Conservation (phyloP, 2,329 filamentous ascomycete species). For the Aureobasidium uvarum region DNA sequence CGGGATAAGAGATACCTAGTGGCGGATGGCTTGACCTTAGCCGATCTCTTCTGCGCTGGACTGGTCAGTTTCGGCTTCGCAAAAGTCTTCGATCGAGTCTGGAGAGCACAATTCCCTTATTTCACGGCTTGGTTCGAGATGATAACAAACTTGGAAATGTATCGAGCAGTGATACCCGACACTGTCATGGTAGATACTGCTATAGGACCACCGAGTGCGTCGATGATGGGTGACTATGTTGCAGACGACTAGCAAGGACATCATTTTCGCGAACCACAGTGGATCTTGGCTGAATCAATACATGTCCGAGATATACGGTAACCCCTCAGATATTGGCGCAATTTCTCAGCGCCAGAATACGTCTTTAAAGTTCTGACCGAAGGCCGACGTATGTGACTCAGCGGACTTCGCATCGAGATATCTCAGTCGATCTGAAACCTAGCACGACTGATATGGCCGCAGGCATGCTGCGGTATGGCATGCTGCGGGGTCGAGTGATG, state of each 20-base stretch:
- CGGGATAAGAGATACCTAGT: constrained; percentile 1
- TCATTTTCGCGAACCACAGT: background rate
- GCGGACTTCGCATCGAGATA: no score
- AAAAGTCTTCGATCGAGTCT: constrained; percentile 89
- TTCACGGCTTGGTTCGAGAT: background rate
- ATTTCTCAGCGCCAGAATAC: background rate
- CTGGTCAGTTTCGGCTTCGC: constrained; percentile 84
- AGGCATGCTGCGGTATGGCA: no score
- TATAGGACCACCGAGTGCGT: background rate
- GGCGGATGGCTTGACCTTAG: constrained; percentile 52
- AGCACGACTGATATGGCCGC: no score
- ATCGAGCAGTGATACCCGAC: background rate
- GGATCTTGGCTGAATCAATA: no score
- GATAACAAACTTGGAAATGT: constrained; percentile 3
- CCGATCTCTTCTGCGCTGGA: constrained; percentile 80
- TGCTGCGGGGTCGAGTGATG: no score
- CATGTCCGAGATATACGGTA: background rate
- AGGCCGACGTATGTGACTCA: no score
- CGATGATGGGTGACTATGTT: background rate
- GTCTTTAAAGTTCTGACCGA: no score
- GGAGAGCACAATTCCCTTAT: constrained; percentile 63
- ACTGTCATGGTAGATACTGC: constrained; percentile 11
- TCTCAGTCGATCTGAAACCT: no score
- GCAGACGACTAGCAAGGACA: background rate
- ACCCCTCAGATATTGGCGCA: background rate